Evolutionary conservation across 192 early-diverging fungal genomes (phyloP), one percentile per base, ranked within the genome.

Genomic region (Borealophlyctis nickersoniae): DNA sequence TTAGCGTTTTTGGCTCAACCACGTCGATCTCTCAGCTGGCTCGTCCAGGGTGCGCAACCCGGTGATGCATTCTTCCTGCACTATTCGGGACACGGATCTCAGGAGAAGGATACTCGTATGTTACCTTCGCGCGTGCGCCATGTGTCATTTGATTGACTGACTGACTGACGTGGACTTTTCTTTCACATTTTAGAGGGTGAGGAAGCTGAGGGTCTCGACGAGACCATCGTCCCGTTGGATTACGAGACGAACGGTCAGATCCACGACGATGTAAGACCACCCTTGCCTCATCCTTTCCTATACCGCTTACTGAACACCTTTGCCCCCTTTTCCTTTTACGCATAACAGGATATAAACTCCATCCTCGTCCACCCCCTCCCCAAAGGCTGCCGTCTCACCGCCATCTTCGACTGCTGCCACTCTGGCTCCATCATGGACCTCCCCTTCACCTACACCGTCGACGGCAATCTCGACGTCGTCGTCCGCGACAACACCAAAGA

Each of bases 371-470:
- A 63, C 34, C 61, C 73, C 1, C 52, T 81, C 3, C 73, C 76
- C 24, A 36, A 70, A 48, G 77, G 74, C 24, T 56, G 58, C 35
- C 65, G 68, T 29, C 39, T 81, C 49, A 76, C 71, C 5, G 71
- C 71, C 54, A 56, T 81, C 28, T 70, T 80, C 36, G 80, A 81
- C 67, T 81, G 77, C 61, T 81, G 80, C 65, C 80, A 81, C 64
- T 74, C 72, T 39, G 80, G 77, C 26, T 70, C 72, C 16, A 64
- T 67, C 50, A 29, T 81, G 26, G 77, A 81, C 55, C 71, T 81
- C 26, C 79, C 79, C 11, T 81, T 69, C 65, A 77, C 75, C 4
- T 81, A 81, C 59, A 57, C 60, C 2, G 63, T 73, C 26, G 71
- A 75, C 49, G 77, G 77, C 22, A 62, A 72, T 4, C 56, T 70